A percentile compares a stretch with the other conserved stretches of the same genome.
These are phyloP conservation scores for Penicillium canescens DNA, from an alignment of 495 filamentous ascomycete genomes.

Conservation along the genomic window DNA sequence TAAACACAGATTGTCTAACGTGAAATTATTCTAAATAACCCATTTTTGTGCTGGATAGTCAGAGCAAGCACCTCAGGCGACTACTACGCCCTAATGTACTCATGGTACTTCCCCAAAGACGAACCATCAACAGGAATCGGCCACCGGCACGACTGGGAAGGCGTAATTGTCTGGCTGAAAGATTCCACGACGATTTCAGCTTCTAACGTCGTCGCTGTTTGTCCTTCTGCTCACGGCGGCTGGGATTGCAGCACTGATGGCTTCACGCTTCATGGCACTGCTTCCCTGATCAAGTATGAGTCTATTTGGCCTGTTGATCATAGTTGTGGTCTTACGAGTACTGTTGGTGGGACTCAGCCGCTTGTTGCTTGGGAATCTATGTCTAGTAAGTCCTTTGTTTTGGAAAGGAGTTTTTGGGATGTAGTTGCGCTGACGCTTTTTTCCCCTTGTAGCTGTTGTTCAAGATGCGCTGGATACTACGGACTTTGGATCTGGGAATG, in stretches of 20 bases:
- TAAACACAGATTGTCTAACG: not conserved
- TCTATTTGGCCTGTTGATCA: constrained; percentile 53
- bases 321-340: constrained; percentile 40
- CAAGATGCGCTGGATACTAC: constrained; percentile 23
- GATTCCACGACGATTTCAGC: constrained; percentile 32
- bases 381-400: constrained; percentile 11
- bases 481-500: constrained; percentile 21
- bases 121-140: constrained; percentile 40
- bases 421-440: no score
- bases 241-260: constrained; percentile 49
- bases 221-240: constrained; percentile 50
- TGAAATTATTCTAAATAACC: not conserved
- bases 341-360: constrained; percentile 51
- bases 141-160: constrained; percentile 55
- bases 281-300: constrained; percentile 48
- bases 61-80: constrained; percentile 27
- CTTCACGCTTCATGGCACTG: constrained; percentile 36
- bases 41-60: constrained; percentile 6
- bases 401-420: no score
- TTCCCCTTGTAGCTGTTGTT: constrained; percentile 3
- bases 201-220: constrained; percentile 50
- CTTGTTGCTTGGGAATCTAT: constrained; percentile 57
- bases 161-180: constrained; percentile 49
- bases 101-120: constrained; percentile 56
- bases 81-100: constrained; percentile 52